A percentile compares a stretch with the other conserved stretches of the same genome.
Evolutionary conservation across 2,329 filamentous ascomycete genomes (phyloP).

Genomic region (Diaporthe ampelina): DNA sequence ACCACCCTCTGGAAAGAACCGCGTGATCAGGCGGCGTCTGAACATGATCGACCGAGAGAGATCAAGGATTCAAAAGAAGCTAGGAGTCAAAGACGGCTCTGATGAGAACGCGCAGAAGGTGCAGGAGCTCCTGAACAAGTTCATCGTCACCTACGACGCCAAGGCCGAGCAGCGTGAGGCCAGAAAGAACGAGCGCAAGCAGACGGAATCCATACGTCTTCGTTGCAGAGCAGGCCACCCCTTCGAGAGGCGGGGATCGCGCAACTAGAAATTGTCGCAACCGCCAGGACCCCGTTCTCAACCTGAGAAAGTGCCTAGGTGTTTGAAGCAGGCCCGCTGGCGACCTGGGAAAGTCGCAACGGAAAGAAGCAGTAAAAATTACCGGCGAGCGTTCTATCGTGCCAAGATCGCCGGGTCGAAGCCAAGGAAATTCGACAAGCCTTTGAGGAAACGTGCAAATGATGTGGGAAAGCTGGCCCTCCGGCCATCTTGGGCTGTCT

Average conservation of each 20-base stretch:
- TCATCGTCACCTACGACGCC: conserved; percentile 44
- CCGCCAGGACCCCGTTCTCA: not conserved
- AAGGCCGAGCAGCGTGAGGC: conserved; percentile 45
- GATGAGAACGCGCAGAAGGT: conserved; percentile 45
- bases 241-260: conserved; percentile 33
- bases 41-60: conserved; percentile 48
- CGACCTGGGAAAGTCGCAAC: not conserved
- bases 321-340: not conserved
- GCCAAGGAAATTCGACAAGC: not conserved
- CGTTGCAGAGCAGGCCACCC: conserved; percentile 42
- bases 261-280: not conserved
- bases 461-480: not conserved
- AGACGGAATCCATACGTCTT: conserved; percentile 22
- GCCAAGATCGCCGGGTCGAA: not conserved
- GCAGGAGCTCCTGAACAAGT: conserved; percentile 45
- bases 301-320: not conserved
- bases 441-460: not conserved
- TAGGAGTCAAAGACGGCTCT: conserved; percentile 45
- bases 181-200: conserved; percentile 43
- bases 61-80: conserved; percentile 44
- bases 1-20: conserved; percentile 45
- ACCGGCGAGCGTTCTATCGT: not conserved
- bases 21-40: conserved; percentile 47
- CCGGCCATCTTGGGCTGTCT: not conserved
- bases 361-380: not conserved